Evolutionary conservation across 176 grass and related monocot genomes (phyloP).

Genomic region (Ampelocalamus luodianensis): DNA sequence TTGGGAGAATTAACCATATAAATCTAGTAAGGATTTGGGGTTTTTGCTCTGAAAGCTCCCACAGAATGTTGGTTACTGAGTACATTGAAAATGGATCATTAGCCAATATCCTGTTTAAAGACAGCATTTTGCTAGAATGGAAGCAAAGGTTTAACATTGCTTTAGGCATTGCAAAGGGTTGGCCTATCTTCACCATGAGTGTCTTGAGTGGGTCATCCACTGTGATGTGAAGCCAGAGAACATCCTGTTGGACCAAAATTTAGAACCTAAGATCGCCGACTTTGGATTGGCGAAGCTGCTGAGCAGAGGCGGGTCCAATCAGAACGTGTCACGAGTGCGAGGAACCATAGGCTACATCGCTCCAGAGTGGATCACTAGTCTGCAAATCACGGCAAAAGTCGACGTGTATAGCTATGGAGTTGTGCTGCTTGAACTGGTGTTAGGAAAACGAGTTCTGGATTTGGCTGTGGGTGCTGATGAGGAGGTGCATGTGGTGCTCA

Average conservation of each 20-base stretch:
- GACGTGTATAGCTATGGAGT: slow-evolving; percentile 57
- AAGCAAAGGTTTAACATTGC: slow-evolving; percentile 52
- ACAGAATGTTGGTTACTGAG: slow-evolving; percentile 51
- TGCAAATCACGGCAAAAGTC: slow-evolving; percentile 46
- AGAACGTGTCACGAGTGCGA: slow-evolving; percentile 45
- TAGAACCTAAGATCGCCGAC: not conserved
- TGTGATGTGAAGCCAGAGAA: slow-evolving; percentile 58
- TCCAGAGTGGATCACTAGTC: slow-evolving; percentile 46
- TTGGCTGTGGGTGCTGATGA: slow-evolving; percentile 5
- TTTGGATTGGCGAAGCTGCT: not conserved
- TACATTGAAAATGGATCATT: slow-evolving; percentile 55
- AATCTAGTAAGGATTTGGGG: slow-evolving; percentile 59
- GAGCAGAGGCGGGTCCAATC: slow-evolving; percentile 14
- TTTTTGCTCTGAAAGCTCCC: slow-evolving; percentile 45
- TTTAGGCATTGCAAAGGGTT: slow-evolving; percentile 51
- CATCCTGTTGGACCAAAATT: slow-evolving; percentile 41
- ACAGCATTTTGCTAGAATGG: slow-evolving; percentile 40
- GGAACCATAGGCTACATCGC: slow-evolving; percentile 54
- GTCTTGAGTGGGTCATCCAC: slow-evolving; percentile 53
- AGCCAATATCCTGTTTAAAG: slow-evolving; percentile 38
- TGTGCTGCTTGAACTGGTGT: slow-evolving; percentile 47
- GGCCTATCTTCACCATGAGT: slow-evolving; percentile 63
- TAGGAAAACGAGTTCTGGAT: slow-evolving; percentile 32
- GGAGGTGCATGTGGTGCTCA: slow-evolving; percentile 9
- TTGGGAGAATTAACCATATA: slow-evolving; percentile 56